phyloP scores from a whole-genome alignment of 2,329 filamentous ascomycete genomes.

The Fusarium annulatum region DNA sequence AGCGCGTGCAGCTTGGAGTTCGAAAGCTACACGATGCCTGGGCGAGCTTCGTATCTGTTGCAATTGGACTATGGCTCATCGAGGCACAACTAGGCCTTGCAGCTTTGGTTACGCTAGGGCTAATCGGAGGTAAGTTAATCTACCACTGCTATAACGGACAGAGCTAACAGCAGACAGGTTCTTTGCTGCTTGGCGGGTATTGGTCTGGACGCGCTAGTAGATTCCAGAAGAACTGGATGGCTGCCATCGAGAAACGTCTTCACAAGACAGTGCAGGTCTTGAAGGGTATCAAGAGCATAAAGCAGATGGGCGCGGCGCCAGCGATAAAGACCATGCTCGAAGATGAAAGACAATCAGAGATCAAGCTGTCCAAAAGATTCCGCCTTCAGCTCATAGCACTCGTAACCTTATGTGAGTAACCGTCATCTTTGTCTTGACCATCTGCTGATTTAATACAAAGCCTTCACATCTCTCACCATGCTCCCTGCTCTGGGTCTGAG shows the following conservation, averaged over 20 bases:
- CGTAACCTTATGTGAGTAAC: not conserved
- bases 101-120: fast-evolving
- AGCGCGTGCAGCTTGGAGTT: not conserved
- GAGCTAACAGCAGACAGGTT: not conserved
- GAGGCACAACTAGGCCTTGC: not conserved
- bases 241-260: not conserved
- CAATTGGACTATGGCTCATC: not conserved
- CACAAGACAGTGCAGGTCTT: not conserved
- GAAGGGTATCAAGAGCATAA: not conserved
- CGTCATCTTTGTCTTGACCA: fast-evolving
- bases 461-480: not conserved
- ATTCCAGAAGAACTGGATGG: not conserved
- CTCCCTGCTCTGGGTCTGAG: not conserved
- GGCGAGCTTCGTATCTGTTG: not conserved
- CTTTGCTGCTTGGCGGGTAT: fast-evolving
- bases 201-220: not conserved
- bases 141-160: not conserved
- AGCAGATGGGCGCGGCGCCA: not conserved
- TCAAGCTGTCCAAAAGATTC: not conserved
- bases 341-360: not conserved
- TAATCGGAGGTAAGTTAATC: not conserved
- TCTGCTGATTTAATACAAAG: not conserved
- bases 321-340: not conserved
- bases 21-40: not conserved
- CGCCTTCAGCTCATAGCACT: not conserved